Evolutionary conservation across 176 grass and related monocot genomes (phyloP).

Genomic region (Bonia amplexicaulis): DNA sequence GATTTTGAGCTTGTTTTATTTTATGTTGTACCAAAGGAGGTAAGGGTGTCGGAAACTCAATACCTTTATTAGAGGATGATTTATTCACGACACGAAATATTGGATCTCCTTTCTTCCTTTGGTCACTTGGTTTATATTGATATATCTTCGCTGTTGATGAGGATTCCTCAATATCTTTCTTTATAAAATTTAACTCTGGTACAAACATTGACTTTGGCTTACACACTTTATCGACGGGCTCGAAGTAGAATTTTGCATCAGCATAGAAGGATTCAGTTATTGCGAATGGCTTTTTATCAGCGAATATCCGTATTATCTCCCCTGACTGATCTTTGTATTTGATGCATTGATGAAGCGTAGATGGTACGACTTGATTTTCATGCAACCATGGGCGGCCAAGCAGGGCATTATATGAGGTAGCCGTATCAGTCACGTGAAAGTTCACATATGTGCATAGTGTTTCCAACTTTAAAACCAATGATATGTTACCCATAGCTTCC

Average conservation of each 20-base stretch:
- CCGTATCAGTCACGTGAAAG: neutral
- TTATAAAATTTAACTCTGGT: no score
- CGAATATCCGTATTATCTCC: no score
- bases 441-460: neutral
- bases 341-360: no score
- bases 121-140: neutral
- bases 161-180: accelerated
- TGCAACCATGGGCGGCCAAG: no score
- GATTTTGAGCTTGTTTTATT: no score
- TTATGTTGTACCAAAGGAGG: neutral
- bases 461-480: neutral
- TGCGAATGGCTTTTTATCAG: neutral
- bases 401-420: no score
- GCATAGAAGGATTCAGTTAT: neutral
- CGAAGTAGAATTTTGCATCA: neutral
- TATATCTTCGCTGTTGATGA: neutral
- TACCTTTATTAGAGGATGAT: neutral
- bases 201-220: no score
- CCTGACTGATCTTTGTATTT: no score
- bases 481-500: neutral
- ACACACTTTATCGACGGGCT: no score
- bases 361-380: no score
- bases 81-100: neutral
- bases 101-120: neutral
- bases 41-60: neutral